Evolutionary conservation across 2,329 filamentous ascomycete genomes (phyloP), one percentile per base, ranked within the genome.

Genomic region (Colletotrichum agaves): DNA sequence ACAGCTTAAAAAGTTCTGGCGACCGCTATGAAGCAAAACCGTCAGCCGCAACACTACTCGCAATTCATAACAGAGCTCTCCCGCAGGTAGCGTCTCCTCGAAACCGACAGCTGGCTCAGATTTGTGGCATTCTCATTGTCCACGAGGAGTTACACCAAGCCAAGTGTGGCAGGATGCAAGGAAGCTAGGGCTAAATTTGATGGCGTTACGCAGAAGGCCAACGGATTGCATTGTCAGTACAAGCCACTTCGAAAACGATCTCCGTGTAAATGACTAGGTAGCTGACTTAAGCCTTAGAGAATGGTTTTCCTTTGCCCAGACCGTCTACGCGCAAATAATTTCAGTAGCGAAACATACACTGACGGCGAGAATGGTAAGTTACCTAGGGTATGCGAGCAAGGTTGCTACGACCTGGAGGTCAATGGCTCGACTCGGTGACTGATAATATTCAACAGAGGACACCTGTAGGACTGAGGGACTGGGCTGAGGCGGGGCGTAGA

Each of bases 111-210:
- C 17, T 37, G 50, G n/a, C 13, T 47, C 49, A 61, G 50, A 31
- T 41, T 39, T 49, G 33, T 61, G 56, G 50, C 44, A 10, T 57
- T 12, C 35, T 19, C 46, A 21, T n/a, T 39, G 17, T 23, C 50
- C 33, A 21, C n/a, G 39, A 27, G 19, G 8, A 17, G 31, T 19
- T 17, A 27, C 55, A 13, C 46, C 61, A 59, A 12, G 17, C 65
- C 46, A 35, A 55, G 17, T 33, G 41, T 13, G 39, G 35, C 6
- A 21, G 33, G 21, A 5, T 43, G 43, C 52, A 35, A 53, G 37
- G 33, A 60, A 35, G 65, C 61, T 55, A 64, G 41, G 47, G 61
- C 8, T 17, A 46, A 15, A 7, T 52, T 17, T 37, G 6, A 31
- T 8, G 17, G 33, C 43, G 35, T 39, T 27, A 53, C 46, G 33